phyloP scores from a whole-genome alignment of 352 stramenopile species.

The Globisporangium paddicum region DNA sequence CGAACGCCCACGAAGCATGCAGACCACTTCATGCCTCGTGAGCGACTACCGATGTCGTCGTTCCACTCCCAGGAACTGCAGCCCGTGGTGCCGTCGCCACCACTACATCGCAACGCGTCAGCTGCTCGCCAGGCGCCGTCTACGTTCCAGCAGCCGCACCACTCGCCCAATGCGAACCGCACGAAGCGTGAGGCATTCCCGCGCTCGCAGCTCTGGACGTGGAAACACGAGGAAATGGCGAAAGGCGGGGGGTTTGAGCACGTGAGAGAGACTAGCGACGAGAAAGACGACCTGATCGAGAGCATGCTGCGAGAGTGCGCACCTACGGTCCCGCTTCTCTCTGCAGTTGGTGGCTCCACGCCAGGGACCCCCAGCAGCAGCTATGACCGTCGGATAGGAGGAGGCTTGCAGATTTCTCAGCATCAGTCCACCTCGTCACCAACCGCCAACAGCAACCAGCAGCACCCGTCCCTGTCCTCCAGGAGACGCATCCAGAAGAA shows the following conservation, averaged over 20 bases:
- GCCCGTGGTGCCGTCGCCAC: constrained; percentile 1
- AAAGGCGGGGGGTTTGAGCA: neutral
- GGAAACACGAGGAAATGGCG: constrained; percentile 21
- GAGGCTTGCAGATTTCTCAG: neutral
- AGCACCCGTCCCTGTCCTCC: constrained; percentile 7
- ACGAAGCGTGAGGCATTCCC: constrained; percentile 38
- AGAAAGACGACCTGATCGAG: constrained; percentile 47
- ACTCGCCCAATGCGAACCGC: constrained; percentile 11
- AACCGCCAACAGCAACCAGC: neutral
- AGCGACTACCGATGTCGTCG: neutral
- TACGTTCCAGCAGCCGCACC: neutral
- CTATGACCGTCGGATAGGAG: constrained; percentile 7
- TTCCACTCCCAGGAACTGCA: neutral
- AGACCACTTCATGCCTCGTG: neutral
- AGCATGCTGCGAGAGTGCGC: constrained; percentile 52
- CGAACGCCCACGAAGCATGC: neutral
- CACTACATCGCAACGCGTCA: neutral
- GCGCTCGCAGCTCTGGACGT: constrained; percentile 55
- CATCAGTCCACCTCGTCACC: neutral
- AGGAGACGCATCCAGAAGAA: constrained; percentile 12
- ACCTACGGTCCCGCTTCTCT: constrained; percentile 11
- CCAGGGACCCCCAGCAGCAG: neutral
- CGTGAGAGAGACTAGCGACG: neutral
- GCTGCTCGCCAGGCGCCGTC: neutral
- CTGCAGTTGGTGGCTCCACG: neutral